Conservation (phyloP, 257 asterid genomes). For the Linaria vulgaris region DNA sequence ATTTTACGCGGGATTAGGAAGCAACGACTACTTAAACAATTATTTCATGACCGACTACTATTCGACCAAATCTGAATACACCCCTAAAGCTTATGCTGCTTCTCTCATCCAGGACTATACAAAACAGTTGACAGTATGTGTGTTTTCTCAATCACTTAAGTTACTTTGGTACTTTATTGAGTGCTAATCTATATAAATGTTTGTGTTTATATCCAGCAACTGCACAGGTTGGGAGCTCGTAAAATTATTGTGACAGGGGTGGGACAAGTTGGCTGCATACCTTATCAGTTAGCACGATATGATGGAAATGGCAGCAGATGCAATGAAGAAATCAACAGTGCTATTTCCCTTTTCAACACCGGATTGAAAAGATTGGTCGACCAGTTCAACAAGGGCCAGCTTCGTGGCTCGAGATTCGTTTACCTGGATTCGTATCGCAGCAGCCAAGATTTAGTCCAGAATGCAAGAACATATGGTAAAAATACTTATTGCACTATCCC, state of each 20-base stretch:
- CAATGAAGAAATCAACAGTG: constrained; percentile 83
- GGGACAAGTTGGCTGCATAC: constrained; percentile 90
- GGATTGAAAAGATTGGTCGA: constrained; percentile 64
- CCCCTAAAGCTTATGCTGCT: constrained; percentile 66
- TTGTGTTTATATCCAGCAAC: constrained; percentile 34
- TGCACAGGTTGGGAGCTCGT: constrained; percentile 76
- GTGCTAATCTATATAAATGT: neutral
- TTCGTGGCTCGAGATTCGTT: constrained; percentile 70
- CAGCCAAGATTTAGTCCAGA: constrained; percentile 54
- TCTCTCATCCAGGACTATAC: constrained; percentile 75
- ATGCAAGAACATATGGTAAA: constrained; percentile 72
- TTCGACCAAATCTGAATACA: constrained; percentile 50
- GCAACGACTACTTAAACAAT: constrained; percentile 91
- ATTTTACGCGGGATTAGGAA: constrained; percentile 78
- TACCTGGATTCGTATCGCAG: constrained; percentile 69
- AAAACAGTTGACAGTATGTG: constrained; percentile 52
- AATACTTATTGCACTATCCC: neutral
- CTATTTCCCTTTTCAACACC: constrained; percentile 60
- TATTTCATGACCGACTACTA: constrained; percentile 79
- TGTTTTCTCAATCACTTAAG: neutral
- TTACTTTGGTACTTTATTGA: neutral
- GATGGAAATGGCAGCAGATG: constrained; percentile 70
- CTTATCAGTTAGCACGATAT: constrained; percentile 71
- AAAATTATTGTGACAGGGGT: constrained; percentile 67
- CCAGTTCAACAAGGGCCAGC: constrained; percentile 52